Conservation (phyloP, 306 rosid genomes). For the Cicer chorassanicum region DNA sequence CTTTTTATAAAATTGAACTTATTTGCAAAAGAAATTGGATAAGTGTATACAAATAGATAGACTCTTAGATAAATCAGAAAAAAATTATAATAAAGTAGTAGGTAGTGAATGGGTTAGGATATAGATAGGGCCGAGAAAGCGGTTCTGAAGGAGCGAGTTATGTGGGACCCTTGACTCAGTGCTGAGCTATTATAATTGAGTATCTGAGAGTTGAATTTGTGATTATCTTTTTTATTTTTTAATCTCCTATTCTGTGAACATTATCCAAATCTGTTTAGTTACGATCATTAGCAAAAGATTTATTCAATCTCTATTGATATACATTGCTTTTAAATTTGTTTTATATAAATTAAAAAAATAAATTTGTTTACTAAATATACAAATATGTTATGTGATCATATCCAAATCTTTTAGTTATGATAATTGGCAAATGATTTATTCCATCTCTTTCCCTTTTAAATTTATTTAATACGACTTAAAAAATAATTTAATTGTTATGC, state of each 20-base stretch:
- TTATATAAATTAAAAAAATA: too few species aligned
- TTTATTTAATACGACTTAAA: too few species aligned
- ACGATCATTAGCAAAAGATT: background rate
- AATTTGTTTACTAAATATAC: too few species aligned
- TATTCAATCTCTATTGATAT: background rate
- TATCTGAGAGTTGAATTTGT: background rate
- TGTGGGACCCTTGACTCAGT: constrained; percentile 32
- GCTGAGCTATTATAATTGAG: background rate
- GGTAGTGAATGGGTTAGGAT: constrained; percentile 47
- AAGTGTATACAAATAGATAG: too few species aligned
- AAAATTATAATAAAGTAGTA: constrained; percentile 29
- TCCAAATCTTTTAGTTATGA: background rate
- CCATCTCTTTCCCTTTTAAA: background rate
- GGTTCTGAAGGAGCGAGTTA: constrained; percentile 29
- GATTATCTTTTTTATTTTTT: too few species aligned
- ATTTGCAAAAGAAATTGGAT: too few species aligned
- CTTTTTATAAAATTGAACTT: too few species aligned
- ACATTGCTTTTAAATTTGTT: background rate
- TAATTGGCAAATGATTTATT: background rate
- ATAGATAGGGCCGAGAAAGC: constrained; percentile 45
- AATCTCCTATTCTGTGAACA: too few species aligned
- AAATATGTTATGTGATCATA: background rate
- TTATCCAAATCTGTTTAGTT: background rate
- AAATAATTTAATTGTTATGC: too few species aligned
- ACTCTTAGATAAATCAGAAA: too few species aligned